Evolutionary conservation across 2,329 filamentous ascomycete genomes (phyloP).

Genomic region (Fusarium sp.): DNA sequence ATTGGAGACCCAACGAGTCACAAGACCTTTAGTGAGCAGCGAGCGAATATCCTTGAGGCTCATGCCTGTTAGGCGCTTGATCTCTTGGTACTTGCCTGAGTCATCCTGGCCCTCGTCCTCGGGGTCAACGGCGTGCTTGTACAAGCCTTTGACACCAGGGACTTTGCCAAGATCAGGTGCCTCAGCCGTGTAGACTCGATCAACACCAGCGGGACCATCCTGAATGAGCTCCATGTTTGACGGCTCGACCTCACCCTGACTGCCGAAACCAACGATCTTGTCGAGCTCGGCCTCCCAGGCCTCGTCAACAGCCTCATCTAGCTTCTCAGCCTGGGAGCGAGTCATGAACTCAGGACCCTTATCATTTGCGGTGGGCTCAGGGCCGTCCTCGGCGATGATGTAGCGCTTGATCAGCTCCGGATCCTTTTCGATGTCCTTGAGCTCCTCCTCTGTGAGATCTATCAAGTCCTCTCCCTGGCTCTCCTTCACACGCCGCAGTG

Average conservation of each 20-base stretch:
- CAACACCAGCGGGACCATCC: conserved; percentile 53
- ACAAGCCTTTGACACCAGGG: conserved; percentile 64
- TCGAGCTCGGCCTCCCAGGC: conserved; percentile 56
- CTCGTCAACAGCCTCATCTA: conserved; percentile 54
- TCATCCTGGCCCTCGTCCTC: conserved; percentile 65
- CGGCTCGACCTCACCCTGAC: conserved; percentile 50
- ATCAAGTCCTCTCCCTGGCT: conserved; percentile 58
- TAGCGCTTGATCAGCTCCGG: conserved; percentile 56
- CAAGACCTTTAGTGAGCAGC: conserved; percentile 78
- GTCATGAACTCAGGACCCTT: conserved; percentile 49
- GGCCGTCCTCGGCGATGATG: conserved; percentile 49
- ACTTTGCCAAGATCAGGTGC: conserved; percentile 66
- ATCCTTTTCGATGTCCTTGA: conserved; percentile 55
- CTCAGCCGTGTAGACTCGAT: conserved; percentile 57
- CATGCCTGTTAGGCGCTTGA: conserved; percentile 69
- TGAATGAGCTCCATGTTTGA: conserved; percentile 54
- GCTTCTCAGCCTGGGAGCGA: conserved; percentile 52
- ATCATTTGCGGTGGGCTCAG: conserved; percentile 44
- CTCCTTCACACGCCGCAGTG: conserved; percentile 58
- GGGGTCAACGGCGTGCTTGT: conserved; percentile 62
- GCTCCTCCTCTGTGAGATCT: conserved; percentile 64
- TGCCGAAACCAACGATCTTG: conserved; percentile 49
- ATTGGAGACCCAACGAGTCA: conserved; percentile 82
- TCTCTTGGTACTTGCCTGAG: conserved; percentile 62
- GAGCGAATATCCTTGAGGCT: conserved; percentile 63